These are phyloP conservation scores for Lepiota venenata DNA, from an alignment of 768 basidiomycete species.

Conservation along the genomic window DNA sequence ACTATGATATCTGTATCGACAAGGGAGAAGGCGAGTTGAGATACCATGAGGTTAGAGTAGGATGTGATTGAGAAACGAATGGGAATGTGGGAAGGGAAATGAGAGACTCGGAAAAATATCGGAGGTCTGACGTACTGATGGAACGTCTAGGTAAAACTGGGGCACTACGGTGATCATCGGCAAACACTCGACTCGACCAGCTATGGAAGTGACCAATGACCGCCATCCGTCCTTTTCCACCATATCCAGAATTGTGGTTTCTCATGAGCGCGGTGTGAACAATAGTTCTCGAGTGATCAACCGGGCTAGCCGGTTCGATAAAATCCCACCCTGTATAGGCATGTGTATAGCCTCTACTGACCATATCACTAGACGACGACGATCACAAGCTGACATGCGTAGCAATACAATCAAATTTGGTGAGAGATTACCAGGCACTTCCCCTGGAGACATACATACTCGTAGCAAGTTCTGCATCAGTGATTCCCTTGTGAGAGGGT, in stretches of 20 bases:
- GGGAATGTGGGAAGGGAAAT: not conserved
- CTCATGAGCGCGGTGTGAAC: not conserved
- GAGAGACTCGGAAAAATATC: not conserved
- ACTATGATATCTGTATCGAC: no score
- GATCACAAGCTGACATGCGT: not conserved
- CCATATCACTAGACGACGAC: conserved; percentile 14
- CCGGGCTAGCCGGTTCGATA: conserved; percentile 20
- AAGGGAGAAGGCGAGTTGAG: no score
- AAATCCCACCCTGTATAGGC: conserved; percentile 30
- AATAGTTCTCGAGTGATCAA: conserved; percentile 25
- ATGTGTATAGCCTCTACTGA: conserved; percentile 29
- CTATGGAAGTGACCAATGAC: no score
- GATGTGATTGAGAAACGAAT: no score
- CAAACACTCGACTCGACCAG: no score
- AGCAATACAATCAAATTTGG: not conserved
- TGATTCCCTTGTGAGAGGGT: conserved; percentile 13
- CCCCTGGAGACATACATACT: conserved; percentile 32
- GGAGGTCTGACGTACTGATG: not conserved
- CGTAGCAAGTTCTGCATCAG: conserved; percentile 27
- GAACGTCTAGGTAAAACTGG: no score
- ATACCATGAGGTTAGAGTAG: no score
- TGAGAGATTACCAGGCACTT: conserved; percentile 9
- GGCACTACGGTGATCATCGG: no score
- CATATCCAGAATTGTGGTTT: no score
- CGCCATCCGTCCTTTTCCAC: no score